Evolutionary conservation across 768 basidiomycete species (phyloP).

Genomic region (Kwoniella europaea): DNA sequence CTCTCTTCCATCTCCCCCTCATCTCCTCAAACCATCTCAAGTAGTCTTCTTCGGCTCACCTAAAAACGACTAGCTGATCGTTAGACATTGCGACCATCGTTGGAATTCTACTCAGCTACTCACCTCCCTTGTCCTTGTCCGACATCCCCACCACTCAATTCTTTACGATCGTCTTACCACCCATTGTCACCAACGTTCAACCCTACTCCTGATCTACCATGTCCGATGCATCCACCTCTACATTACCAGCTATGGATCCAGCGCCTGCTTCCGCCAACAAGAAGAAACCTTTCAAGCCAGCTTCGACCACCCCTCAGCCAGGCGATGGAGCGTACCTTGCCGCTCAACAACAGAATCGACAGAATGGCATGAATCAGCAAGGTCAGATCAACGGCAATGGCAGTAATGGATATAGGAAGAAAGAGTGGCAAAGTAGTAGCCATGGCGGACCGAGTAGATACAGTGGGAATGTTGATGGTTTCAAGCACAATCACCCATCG

Average conservation of each 20-base stretch:
- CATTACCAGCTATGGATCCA: background rate
- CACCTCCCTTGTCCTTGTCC: background rate
- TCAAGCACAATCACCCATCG: background rate
- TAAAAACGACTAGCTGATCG: too few species aligned
- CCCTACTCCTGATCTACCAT: background rate
- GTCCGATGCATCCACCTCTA: constrained; percentile 17
- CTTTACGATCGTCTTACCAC: background rate
- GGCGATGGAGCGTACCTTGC: constrained; percentile 39
- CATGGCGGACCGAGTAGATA: background rate
- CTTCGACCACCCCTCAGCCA: constrained; percentile 24
- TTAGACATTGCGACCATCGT: too few species aligned
- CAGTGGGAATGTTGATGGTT: background rate
- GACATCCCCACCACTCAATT: background rate
- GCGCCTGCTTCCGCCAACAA: too few species aligned
- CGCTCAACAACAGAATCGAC: constrained; percentile 2
- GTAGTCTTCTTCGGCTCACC: too few species aligned
- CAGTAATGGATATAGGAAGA: background rate
- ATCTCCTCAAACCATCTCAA: too few species aligned
- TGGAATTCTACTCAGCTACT: background rate
- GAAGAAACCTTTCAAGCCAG: background rate
- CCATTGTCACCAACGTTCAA: background rate
- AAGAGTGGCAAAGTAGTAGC: background rate
- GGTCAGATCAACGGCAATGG: constrained; percentile 1
- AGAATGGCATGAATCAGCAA: background rate
- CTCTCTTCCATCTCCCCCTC: too few species aligned